Evolutionary conservation across 495 filamentous ascomycete species (phyloP), one percentile per base, ranked within the genome.

Genomic region (Xylaria grammica): DNA sequence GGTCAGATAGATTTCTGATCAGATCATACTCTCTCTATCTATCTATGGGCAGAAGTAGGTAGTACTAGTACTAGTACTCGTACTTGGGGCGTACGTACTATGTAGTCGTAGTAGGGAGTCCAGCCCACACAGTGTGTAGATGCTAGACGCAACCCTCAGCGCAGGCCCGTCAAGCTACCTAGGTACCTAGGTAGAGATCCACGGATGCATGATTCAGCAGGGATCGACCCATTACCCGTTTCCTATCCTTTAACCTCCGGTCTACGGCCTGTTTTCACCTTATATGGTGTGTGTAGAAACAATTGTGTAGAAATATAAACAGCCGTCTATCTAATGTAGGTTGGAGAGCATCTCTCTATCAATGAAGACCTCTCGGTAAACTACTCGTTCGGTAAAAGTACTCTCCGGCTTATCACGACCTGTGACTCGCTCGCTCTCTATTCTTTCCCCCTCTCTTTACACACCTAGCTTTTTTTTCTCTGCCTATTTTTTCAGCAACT

Each of bases 191-290:
- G 17, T 32, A 22, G n/a, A n/a, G 53, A 42, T 42, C 15, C 13
- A 24, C 4, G 46, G 34, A 17, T 53, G 59, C 59, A 53, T 49
- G 50, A 55, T 45, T 34, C 48, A 26, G 13, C 60, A 55, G 40
- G 60, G 50, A 29, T 36, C 19, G 9, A 27, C 9, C 32, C 27
- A 29, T 19, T 58, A 20, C 26, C 40, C 22, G n/a, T n/a, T n/a
- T n/a, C 13, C 27, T 29, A 7, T n/a, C 50, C 50, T 15, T 26
- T 15, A 32, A 38, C 36, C 46, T 52, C 45, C 46, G 32, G 26
- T 51, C 34, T 20, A 52, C 59, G 32, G 34, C n/a, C 44, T 26
- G 5, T 38, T 24, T 24, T 34, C 30, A 13, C 32, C 8, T 38
- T 11, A 19, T 22, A 38, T 45, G 6, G 20, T 40, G 29, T 9